phyloP scores from a whole-genome alignment of 1,139 yeast genomes.

The Hansenula lynferdii region DNA sequence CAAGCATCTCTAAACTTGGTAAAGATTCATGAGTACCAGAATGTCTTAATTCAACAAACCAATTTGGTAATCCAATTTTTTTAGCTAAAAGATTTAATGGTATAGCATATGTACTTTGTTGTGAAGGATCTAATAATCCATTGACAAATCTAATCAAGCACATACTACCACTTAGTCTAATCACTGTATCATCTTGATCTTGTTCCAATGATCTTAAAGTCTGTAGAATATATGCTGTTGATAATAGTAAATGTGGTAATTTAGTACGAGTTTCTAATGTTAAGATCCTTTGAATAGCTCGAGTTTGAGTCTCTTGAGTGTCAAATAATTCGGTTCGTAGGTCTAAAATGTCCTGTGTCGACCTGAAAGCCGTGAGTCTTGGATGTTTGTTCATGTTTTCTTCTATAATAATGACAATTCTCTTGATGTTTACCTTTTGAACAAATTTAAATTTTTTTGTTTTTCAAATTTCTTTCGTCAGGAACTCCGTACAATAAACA shows the following conservation, averaged over 20 bases:
- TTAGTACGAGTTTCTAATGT: conserved; percentile 63
- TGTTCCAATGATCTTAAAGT: conserved; percentile 27
- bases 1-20: conserved; percentile 65
- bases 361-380: not conserved
- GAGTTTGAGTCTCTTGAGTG: not conserved
- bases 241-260: conserved; percentile 76
- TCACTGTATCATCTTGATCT: conserved; percentile 3
- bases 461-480: too few relatives aligned
- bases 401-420: too few relatives aligned
- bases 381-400: conserved; percentile 3
- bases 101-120: conserved; percentile 72
- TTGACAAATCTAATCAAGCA: conserved; percentile 84
- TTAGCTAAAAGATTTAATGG: conserved; percentile 76
- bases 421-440: not conserved
- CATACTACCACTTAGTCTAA: conserved; percentile 62
- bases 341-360: not conserved
- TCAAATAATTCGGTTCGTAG: not conserved
- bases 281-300: conserved; percentile 36
- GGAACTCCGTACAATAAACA: too few relatives aligned
- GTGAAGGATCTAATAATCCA: conserved; percentile 85
- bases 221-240: conserved; percentile 56
- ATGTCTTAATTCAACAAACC: conserved; percentile 88
- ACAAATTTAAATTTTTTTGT: not conserved
- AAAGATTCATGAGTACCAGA: conserved; percentile 86
- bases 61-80: conserved; percentile 64